These are phyloP conservation scores for Penicillium cataractarum DNA, from an alignment of 495 filamentous ascomycete genomes.

Conservation along the genomic window DNA sequence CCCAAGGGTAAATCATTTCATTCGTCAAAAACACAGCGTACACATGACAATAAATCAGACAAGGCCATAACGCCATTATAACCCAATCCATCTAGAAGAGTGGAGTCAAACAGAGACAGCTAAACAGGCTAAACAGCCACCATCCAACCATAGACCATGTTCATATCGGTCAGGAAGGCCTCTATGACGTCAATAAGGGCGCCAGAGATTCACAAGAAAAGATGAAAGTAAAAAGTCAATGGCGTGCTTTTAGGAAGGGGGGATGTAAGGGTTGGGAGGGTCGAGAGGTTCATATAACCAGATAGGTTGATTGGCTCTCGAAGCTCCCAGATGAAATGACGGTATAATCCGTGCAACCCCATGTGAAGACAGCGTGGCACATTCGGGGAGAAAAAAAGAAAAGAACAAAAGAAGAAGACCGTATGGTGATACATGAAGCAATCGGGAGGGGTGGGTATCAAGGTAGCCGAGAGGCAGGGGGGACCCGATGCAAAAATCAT, in stretches of 20 bases:
- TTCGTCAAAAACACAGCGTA: constrained; percentile 32
- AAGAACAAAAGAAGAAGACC: constrained; percentile 18
- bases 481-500: constrained; percentile 25
- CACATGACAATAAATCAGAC: constrained; percentile 22
- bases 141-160: constrained; percentile 28
- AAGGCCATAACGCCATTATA: constrained; percentile 19
- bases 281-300: no score
- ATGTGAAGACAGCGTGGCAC: background rate
- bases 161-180: constrained; percentile 29
- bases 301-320: background rate
- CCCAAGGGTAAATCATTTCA: constrained; percentile 22
- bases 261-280: background rate
- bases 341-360: background rate
- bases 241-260: constrained; percentile 23
- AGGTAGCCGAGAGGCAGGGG: constrained; percentile 18
- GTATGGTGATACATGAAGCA: constrained; percentile 34
- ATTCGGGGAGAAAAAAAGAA: background rate
- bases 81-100: constrained; percentile 21
- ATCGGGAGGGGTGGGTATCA: constrained; percentile 51
- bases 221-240: constrained; percentile 5
- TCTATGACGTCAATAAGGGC: constrained; percentile 1
- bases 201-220: constrained; percentile 14
- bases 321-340: background rate
- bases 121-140: constrained; percentile 10
- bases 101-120: constrained; percentile 5